These are phyloP conservation scores for Paramecium octaurelia DNA, from an alignment of 73 alveolate genomes.

Conservation along the genomic window DNA sequence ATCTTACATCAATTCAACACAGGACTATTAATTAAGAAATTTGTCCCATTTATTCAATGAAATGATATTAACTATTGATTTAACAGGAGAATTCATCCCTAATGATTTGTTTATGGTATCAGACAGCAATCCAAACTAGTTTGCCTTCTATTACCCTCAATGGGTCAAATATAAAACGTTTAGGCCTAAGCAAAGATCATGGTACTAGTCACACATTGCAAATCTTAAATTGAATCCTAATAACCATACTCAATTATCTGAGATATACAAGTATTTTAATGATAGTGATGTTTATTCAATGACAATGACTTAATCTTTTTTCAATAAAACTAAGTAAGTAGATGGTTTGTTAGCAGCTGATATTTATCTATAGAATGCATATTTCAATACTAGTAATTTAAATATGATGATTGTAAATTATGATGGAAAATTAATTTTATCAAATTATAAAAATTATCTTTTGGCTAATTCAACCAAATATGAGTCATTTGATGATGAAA, in stretches of 20 bases:
- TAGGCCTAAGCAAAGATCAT: not conserved
- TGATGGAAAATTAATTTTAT: conserved; percentile 2
- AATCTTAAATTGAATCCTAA: not conserved
- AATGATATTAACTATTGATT: not conserved
- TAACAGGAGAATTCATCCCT: not conserved
- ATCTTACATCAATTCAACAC: not conserved
- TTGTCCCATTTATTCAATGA: not conserved
- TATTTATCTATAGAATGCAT: not conserved
- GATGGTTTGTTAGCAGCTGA: conserved; percentile 12
- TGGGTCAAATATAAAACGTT: not conserved
- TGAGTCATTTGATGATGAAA: not conserved
- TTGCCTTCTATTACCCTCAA: not conserved
- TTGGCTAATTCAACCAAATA: not conserved
- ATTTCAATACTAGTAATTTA: not conserved
- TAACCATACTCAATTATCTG: not conserved
- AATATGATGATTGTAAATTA: conserved; percentile 1
- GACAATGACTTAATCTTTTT: not conserved
- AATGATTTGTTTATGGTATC: not conserved
- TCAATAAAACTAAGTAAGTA: not conserved
- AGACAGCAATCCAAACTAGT: not conserved
- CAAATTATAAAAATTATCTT: not conserved
- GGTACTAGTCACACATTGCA: not conserved
- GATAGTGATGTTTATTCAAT: not conserved
- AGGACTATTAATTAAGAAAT: not conserved
- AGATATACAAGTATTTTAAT: not conserved